Conservation (phyloP, 2,329 filamentous ascomycete species). For the Diplodia seriata region DNA sequence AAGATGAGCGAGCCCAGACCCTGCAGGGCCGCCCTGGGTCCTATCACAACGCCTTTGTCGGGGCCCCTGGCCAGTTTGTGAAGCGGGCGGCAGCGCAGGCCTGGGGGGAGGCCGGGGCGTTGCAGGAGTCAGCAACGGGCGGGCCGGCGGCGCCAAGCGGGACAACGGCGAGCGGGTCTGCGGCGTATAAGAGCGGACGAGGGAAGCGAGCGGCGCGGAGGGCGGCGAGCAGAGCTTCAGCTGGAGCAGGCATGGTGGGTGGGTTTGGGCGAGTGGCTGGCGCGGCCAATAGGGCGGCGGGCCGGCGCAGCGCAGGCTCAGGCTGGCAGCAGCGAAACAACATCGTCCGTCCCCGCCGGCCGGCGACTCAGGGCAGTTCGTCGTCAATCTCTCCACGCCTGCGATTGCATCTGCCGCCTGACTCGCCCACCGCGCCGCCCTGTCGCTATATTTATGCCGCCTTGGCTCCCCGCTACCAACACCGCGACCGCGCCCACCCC, state of each 20-base stretch:
- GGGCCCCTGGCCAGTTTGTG: too few species aligned
- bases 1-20: not conserved
- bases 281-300: not conserved
- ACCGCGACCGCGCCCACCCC: not conserved
- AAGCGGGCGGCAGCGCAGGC: too few species aligned
- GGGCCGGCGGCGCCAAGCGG: constrained; percentile 9
- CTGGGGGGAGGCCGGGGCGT: not conserved
- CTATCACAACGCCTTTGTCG: too few species aligned
- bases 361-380: constrained; percentile 3
- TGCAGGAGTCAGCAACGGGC: constrained; percentile 14
- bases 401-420: constrained; percentile 10
- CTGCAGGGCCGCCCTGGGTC: constrained; percentile 4
- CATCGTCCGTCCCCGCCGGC: not conserved
- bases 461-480: constrained; percentile 15
- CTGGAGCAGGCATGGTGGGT: not conserved
- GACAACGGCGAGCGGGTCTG: constrained; percentile 22
- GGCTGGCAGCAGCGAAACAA: not conserved
- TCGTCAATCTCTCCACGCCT: constrained; percentile 3
- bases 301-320: not conserved
- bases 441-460: constrained; percentile 24
- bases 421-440: constrained; percentile 5
- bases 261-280: not conserved
- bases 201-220: not conserved
- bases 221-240: too few species aligned
- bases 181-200: not conserved